Evolutionary conservation across 148 eudicot species (phyloP).

Genomic region (Nepenthes mirabilis): DNA sequence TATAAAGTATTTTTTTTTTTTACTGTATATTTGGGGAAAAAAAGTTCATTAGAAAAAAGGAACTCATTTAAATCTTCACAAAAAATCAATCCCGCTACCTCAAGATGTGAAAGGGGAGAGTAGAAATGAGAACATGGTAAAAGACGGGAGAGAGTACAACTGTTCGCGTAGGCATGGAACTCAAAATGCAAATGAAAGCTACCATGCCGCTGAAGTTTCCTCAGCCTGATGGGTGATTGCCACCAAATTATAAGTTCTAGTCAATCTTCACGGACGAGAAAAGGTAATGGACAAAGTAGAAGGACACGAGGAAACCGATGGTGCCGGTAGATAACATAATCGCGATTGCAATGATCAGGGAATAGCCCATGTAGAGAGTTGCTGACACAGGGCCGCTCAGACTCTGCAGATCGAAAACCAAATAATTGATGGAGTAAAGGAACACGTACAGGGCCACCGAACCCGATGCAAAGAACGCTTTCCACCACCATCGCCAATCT

Average conservation of each 20-base stretch:
- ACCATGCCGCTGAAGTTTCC: neutral
- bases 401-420: constrained; percentile 48
- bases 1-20: no score
- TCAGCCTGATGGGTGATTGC: no score
- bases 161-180: no score
- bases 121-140: no score
- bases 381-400: constrained; percentile 54
- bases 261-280: constrained; percentile 61
- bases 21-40: no score
- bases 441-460: constrained; percentile 52
- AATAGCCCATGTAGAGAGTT: constrained; percentile 50
- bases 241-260: constrained; percentile 2
- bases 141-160: no score
- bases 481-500: constrained; percentile 86
- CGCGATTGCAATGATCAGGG: constrained; percentile 46
- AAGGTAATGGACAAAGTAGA: constrained; percentile 51
- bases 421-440: constrained; percentile 50
- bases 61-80: no score
- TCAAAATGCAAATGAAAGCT: neutral
- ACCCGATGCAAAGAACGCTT: constrained; percentile 56
- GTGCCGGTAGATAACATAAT: constrained; percentile 57
- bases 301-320: constrained; percentile 44
- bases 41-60: no score
- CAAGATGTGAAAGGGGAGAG: no score
- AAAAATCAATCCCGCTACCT: no score